phyloP scores from a whole-genome alignment of 1,284 basidiomycete genomes.

The Gymnopus androsaceus region DNA sequence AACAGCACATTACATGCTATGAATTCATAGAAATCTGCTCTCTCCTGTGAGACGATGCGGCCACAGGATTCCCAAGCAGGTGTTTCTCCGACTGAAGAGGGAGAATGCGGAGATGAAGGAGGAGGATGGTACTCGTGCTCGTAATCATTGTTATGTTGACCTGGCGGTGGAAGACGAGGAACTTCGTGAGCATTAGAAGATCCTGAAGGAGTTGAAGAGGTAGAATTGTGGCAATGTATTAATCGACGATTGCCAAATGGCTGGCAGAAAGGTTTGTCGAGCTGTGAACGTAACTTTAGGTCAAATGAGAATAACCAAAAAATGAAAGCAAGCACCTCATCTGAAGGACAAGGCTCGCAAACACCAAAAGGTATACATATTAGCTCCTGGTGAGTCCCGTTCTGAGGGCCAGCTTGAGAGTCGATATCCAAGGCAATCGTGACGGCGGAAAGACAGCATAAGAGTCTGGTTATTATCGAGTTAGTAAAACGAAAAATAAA shows the following conservation, averaged over 20 bases:
- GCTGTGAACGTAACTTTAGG: slow-evolving; percentile 42
- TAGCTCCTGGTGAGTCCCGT: slow-evolving; percentile 29
- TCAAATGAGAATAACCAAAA: slow-evolving; percentile 1
- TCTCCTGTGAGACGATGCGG: slow-evolving; percentile 74
- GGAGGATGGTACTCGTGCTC: slow-evolving; percentile 16
- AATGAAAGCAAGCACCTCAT: slow-evolving; percentile 60
- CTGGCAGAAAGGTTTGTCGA: slow-evolving; percentile 84
- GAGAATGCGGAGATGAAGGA: slow-evolving; percentile 1
- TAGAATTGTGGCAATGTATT: slow-evolving; percentile 71
- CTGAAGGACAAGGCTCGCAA: slow-evolving; percentile 82
- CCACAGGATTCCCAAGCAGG: slow-evolving; percentile 91
- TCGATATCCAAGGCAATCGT: slow-evolving; percentile 11
- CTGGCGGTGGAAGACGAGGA: slow-evolving; percentile 21
- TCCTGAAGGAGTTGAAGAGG: slow-evolving; percentile 19
- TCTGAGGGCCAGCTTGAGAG: slow-evolving; percentile 19
- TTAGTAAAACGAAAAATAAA: neutral
- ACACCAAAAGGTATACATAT: slow-evolving; percentile 76
- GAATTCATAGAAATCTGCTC: slow-evolving; percentile 87
- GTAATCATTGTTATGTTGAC: slow-evolving; percentile 19
- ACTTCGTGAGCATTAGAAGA: slow-evolving; percentile 19
- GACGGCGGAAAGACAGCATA: neutral
- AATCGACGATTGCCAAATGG: slow-evolving; percentile 88
- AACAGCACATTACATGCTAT: slow-evolving; percentile 79
- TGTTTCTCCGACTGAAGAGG: slow-evolving; percentile 54
- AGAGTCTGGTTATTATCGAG: neutral